phyloP scores from a whole-genome alignment of 352 stramenopile species.

The Pythium insidiosum region DNA sequence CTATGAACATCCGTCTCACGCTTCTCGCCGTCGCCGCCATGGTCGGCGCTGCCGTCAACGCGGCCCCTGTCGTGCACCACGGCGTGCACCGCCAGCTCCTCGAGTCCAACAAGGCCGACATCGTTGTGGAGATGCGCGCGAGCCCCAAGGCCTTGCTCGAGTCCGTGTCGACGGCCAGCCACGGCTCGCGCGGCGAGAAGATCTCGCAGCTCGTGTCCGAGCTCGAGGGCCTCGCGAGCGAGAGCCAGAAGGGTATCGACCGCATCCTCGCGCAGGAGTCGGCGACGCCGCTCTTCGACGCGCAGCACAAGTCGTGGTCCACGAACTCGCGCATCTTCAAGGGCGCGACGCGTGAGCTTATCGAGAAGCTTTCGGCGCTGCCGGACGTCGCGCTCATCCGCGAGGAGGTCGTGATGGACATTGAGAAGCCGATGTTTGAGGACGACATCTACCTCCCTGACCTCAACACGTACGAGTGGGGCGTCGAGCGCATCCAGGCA shows the following conservation, averaged over 20 bases:
- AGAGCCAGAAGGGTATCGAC: slow-evolving; percentile 3
- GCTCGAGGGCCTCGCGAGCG: slow-evolving; percentile 2
- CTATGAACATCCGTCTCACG: slow-evolving; percentile 6
- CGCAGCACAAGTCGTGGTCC: slow-evolving; percentile 11
- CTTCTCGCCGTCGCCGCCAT: slow-evolving; percentile 3
- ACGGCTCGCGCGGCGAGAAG: background rate
- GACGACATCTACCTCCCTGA: background rate
- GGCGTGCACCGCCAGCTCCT: slow-evolving; percentile 10
- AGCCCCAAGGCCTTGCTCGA: background rate
- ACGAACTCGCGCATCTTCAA: slow-evolving; percentile 16
- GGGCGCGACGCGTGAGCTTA: slow-evolving; percentile 11
- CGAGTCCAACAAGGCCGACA: slow-evolving; percentile 5
- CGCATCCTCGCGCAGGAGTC: slow-evolving; percentile 1
- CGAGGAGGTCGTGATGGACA: slow-evolving; percentile 4
- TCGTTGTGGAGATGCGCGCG: slow-evolving; percentile 7
- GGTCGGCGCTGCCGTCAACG: background rate
- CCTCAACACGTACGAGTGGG: slow-evolving; percentile 17
- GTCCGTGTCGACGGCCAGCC: background rate
- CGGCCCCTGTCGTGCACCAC: slow-evolving; percentile 3
- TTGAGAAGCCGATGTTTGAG: background rate
- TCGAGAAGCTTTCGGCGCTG: slow-evolving; percentile 13
- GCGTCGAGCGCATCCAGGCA: slow-evolving; percentile 9
- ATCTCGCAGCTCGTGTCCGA: slow-evolving; percentile 2
- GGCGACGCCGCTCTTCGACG: slow-evolving; percentile 5
- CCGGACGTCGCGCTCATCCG: slow-evolving; percentile 11